Conservation (phyloP, 805 yeast species). For the Hanseniaspora clermontiae region DNA sequence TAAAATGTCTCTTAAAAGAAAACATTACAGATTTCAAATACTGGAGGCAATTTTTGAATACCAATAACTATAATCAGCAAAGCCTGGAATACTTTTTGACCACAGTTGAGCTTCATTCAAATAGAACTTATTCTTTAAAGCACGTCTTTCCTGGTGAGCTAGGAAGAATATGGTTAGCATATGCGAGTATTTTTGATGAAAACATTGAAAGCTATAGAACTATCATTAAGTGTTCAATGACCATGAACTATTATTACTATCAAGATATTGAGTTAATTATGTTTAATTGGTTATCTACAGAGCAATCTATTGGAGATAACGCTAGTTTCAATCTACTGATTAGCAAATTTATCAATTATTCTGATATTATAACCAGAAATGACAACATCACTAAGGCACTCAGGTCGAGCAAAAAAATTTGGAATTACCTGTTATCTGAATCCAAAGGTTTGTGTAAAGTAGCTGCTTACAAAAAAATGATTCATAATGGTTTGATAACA, state of each 20-base stretch:
- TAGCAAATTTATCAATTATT: conserved; percentile 32
- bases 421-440: conserved; percentile 20
- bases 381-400: conserved; percentile 16
- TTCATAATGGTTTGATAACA: not conserved
- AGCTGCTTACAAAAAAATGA: not conserved
- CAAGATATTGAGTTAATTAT: conserved; percentile 60
- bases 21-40: not conserved
- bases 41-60: not conserved
- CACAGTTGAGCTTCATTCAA: not conserved
- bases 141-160: conserved; percentile 27
- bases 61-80: not conserved
- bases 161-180: conserved; percentile 55
- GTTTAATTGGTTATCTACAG: conserved; percentile 64
- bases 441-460: conserved; percentile 27
- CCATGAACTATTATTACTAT: conserved; percentile 52
- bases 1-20: not conserved
- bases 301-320: conserved; percentile 38
- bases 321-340: conserved; percentile 34
- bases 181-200: conserved; percentile 48
- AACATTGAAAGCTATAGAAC: conserved; percentile 50
- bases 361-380: conserved; percentile 24
- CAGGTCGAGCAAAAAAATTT: conserved; percentile 12
- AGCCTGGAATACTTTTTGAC: not conserved
- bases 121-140: not conserved
- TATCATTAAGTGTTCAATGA: conserved; percentile 50